Base-by-base conservation (phyloP, 306 rosid species). In the Acacia crassicarpa region DNA sequence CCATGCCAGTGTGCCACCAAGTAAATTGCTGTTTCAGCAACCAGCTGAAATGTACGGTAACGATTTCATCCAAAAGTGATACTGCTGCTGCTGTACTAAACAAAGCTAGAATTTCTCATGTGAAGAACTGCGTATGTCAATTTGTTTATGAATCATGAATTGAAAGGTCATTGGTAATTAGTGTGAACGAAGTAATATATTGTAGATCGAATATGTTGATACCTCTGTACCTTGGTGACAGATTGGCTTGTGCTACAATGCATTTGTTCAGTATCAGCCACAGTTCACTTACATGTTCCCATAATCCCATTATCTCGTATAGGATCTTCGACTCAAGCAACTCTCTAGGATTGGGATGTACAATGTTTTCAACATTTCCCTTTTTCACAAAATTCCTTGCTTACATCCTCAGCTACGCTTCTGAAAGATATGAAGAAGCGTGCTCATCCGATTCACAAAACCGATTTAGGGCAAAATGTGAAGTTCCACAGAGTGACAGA, bases 191-290 rank as follows among this genome's bases (percentile, higher is more conserved):
- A 78, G 80, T 83, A 13, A 56, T 72, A 73, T 74, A 16, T 45
- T 89, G 83, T 86, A 86, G 78, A 84, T 84, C 33, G 62, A 69
- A 70, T 33, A 33, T 73, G 41, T 59, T 86, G 75, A 70, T 70
- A 13, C 67, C 13, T 69, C 13, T 87, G 76, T 81, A 69, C 78
- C 74, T 58, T 48, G 58, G 51, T 83, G 72, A 66, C 65, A 77
- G 76, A 81, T 80, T 75, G 84, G 78, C 80, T 77, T 80, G 87
- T 85, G 87, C 67, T 81, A 78, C 76, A 80, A 75, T 78, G 43
- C 46, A 38, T 69, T 72, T 15, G 81, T 85, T 63, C 46, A 71
- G 48, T 61, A 23, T 62, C 74, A 54, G 10, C 8, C 25, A 33
- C 5, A 33, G 14, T 2, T 9, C 13, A 9, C 13, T 44, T 44